Evolutionary conservation across 768 basidiomycete genomes (phyloP).

Genomic region (Amanita molliuscula): DNA sequence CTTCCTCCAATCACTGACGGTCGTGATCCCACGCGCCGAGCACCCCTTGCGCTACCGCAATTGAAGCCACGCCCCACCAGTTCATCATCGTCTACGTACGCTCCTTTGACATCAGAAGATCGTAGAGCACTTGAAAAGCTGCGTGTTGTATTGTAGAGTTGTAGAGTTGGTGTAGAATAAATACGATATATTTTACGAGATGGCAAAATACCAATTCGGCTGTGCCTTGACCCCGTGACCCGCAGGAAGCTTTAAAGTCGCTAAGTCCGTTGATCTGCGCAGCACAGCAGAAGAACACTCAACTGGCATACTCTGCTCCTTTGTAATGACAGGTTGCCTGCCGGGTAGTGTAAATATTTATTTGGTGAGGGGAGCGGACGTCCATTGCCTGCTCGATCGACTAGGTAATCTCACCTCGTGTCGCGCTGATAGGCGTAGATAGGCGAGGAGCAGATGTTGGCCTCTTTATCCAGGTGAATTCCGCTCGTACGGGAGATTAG

Average conservation of each 20-base stretch:
- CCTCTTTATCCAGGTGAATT: neutral
- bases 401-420: neutral
- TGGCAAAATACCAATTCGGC: too few species aligned
- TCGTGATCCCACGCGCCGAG: conserved; percentile 10
- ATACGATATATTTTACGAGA: neutral
- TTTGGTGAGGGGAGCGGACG: neutral
- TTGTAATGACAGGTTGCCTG: neutral
- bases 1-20: conserved; percentile 17
- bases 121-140: conserved; percentile 47
- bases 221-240: neutral
- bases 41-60: conserved; percentile 15
- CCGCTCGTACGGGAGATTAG: neutral
- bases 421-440: conserved; percentile 4
- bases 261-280: conserved; percentile 1
- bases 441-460: neutral
- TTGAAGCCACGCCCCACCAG: conserved; percentile 12
- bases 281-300: neutral
- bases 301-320: neutral
- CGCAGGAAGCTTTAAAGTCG: conserved; percentile 1
- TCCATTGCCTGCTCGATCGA: neutral
- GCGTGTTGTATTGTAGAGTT: conserved; percentile 35
- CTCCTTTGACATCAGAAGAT: conserved; percentile 44
- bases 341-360: neutral
- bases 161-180: too few species aligned
- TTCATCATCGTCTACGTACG: conserved; percentile 19